Evolutionary conservation across 2,329 filamentous ascomycete species (phyloP).

Genomic region (Elsinoe perseae): DNA sequence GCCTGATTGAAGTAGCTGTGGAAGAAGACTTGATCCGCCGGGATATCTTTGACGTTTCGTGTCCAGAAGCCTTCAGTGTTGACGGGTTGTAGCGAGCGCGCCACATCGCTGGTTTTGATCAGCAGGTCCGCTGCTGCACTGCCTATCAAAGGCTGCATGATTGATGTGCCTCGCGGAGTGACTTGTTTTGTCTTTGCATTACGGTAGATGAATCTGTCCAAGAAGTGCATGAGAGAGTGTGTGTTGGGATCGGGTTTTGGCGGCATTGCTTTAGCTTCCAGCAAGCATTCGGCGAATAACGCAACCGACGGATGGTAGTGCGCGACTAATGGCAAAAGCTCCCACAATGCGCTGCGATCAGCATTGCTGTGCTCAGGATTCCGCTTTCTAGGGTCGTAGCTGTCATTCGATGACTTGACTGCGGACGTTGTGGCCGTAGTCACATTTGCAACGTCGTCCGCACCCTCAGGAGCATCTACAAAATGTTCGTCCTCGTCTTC

Average conservation of each 20-base stretch:
- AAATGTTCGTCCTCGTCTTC: conserved; percentile 65
- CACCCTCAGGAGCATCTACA: conserved; percentile 55
- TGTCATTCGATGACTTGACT: conserved; percentile 16
- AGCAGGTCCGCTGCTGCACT: conserved; percentile 54
- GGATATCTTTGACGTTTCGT: conserved; percentile 78
- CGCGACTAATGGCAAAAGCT: conserved; percentile 67
- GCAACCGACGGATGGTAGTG: conserved; percentile 94
- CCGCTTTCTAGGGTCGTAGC: conserved; percentile 82
- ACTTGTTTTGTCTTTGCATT: conserved; percentile 67
- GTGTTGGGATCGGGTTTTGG: conserved; percentile 85
- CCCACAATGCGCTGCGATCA: conserved; percentile 90
- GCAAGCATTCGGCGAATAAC: conserved; percentile 66
- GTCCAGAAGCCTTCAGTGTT: conserved; percentile 90
- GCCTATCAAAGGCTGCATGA: conserved; percentile 87
- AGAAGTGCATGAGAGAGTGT: conserved; percentile 87
- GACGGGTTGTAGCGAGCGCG: conserved; percentile 55
- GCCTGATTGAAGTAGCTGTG: conserved; percentile 84
- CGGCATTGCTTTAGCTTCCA: conserved; percentile 62
- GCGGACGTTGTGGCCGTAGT: conserved; percentile 20
- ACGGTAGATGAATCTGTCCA: conserved; percentile 97
- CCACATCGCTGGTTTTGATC: conserved; percentile 52
- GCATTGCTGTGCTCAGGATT: conserved; percentile 89
- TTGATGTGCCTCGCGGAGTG: conserved; percentile 67
- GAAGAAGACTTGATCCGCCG: conserved; percentile 93
- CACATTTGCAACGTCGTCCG: conserved; percentile 32